Evolutionary conservation across 2,329 filamentous ascomycete genomes (phyloP).

Genomic region (Fonsecaea nubica): DNA sequence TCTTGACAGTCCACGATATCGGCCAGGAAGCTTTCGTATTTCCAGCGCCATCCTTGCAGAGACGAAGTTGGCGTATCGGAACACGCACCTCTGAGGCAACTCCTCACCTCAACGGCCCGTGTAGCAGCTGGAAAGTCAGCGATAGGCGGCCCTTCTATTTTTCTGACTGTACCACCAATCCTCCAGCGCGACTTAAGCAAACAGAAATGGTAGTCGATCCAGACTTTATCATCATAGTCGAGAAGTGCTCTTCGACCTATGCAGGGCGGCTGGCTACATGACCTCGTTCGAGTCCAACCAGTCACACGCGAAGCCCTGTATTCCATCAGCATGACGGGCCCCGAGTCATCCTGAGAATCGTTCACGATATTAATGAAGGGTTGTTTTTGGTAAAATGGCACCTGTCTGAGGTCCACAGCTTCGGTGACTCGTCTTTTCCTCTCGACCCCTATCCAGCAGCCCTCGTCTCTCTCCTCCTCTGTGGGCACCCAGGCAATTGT

Average conservation of each 20-base stretch:
- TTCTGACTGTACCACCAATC: not conserved
- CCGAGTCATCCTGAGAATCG: constrained; percentile 9
- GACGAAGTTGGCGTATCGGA: not conserved
- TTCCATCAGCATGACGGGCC: constrained; percentile 8
- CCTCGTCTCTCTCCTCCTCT: not conserved
- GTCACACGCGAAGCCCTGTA: constrained; percentile 3
- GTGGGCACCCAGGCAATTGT: not conserved
- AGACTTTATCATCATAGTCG: not conserved
- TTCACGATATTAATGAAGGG: not conserved
- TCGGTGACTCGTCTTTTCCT: not conserved
- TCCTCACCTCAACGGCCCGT: not conserved
- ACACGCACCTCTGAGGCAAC: constrained; percentile 3
- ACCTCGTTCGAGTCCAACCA: not conserved
- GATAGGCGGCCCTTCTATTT: not conserved
- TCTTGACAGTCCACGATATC: not conserved
- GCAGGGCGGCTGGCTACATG: constrained; percentile 4
- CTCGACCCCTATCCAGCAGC: not conserved
- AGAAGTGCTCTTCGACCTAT: not conserved
- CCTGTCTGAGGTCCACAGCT: not conserved
- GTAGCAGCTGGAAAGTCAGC: not conserved
- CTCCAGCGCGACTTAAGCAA: constrained; percentile 5
- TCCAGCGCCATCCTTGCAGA: not conserved
- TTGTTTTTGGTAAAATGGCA: not conserved
- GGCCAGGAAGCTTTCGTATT: not conserved
- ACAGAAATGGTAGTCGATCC: constrained; percentile 9